phyloP scores from a whole-genome alignment of 1,284 basidiomycete genomes.

The Mycena citricolor region DNA sequence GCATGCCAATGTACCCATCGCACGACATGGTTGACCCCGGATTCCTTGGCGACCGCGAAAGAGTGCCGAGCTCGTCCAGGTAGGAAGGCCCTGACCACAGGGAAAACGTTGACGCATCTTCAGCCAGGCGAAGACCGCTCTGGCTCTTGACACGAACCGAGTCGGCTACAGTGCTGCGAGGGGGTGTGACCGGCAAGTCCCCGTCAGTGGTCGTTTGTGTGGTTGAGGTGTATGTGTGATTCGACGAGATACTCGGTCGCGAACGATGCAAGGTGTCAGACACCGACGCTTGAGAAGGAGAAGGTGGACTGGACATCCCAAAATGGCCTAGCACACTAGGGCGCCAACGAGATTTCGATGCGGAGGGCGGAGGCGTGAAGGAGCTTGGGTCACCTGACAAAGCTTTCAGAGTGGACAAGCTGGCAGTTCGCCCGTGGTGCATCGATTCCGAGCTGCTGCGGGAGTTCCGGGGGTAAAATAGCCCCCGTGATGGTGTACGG shows the following conservation, averaged over 20 bases:
- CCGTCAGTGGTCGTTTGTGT: conserved; percentile 40
- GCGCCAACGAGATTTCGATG: conserved; percentile 47
- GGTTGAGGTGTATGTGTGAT: conserved; percentile 54
- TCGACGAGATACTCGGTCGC: conserved; percentile 67
- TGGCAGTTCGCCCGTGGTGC: conserved; percentile 45
- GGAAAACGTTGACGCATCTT: conserved; percentile 30
- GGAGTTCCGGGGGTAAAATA: conserved; percentile 44
- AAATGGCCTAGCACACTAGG: conserved; percentile 64
- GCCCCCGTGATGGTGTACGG: conserved; percentile 41
- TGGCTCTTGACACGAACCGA: conserved; percentile 45
- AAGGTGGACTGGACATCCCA: too few species aligned
- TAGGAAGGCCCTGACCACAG: conserved; percentile 25
- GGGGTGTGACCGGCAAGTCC: conserved; percentile 42
- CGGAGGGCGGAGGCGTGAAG: conserved; percentile 27
- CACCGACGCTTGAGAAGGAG: conserved; percentile 39
- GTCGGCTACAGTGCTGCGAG: conserved; percentile 47
- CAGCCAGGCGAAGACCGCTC: conserved; percentile 29
- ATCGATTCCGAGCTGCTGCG: conserved; percentile 34
- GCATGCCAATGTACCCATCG: conserved; percentile 6
- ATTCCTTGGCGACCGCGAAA: not conserved
- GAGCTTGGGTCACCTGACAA: conserved; percentile 26
- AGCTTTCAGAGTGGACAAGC: conserved; percentile 38
- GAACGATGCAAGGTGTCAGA: conserved; percentile 47
- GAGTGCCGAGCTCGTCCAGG: conserved; percentile 13
- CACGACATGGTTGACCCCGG: conserved; percentile 23